Percentiles rank a stretch among this genome's conserved stretches.
These are phyloP conservation scores for Rhododendron ovatum DNA, from an alignment of 148 eudicot species.

Conservation along the genomic window DNA sequence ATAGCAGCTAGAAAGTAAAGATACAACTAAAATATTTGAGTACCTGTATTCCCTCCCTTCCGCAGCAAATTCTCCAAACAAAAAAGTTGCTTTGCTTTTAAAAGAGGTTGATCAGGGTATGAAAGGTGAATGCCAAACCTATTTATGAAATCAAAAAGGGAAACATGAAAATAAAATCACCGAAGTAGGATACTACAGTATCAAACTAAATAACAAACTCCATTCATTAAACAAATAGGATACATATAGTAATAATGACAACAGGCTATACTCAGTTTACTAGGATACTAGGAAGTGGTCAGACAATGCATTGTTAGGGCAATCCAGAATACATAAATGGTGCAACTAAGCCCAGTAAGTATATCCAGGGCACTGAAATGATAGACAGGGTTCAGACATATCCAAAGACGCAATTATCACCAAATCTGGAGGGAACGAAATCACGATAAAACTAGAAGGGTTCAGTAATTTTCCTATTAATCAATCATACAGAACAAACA, in stretches of 20 bases:
- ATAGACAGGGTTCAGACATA: neutral
- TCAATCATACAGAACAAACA: neutral
- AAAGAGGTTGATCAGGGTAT: constrained; percentile 76
- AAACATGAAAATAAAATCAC: neutral
- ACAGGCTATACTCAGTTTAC: neutral
- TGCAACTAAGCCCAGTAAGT: neutral
- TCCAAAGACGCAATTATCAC: neutral
- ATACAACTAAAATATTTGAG: constrained; percentile 7
- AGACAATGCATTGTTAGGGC: neutral
- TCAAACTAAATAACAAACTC: neutral
- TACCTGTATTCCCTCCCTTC: constrained; percentile 56
- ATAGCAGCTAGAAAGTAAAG: constrained; percentile 3
- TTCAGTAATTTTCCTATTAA: neutral
- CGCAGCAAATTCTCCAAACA: constrained; percentile 69
- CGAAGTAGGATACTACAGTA: neutral
- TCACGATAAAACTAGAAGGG: neutral
- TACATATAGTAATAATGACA: neutral
- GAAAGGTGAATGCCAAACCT: constrained; percentile 54
- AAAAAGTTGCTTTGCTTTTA: constrained; percentile 87
- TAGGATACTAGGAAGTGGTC: neutral
- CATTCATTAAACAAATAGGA: neutral
- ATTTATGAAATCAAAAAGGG: constrained; percentile 3
- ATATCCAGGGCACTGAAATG: neutral
- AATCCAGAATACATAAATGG: neutral
- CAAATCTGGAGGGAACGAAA: neutral